A percentile compares a stretch with the other conserved stretches of the same genome.
Conservation (phyloP, 345 rosid genomes). For the Pseudoturritis turrita region DNA sequence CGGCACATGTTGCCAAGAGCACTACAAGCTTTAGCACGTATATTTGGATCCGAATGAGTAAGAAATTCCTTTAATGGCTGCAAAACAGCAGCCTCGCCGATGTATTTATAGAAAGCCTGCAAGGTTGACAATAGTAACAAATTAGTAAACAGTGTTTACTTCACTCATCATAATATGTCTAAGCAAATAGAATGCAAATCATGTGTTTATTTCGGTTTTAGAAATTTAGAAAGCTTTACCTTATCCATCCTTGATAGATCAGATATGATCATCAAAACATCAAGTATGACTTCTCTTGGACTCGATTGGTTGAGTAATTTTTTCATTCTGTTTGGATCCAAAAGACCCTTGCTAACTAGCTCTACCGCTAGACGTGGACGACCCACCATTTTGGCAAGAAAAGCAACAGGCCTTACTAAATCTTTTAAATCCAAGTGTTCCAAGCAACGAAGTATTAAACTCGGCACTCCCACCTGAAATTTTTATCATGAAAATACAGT, state of each 20-base stretch:
- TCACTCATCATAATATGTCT: neutral
- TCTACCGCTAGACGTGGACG: constrained; percentile 78
- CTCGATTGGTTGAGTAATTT: constrained; percentile 63
- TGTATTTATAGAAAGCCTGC: constrained; percentile 86
- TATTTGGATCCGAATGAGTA: constrained; percentile 68
- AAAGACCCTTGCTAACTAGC: constrained; percentile 76
- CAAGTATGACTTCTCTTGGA: constrained; percentile 79
- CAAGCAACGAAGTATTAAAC: constrained; percentile 61
- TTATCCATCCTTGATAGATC: constrained; percentile 95
- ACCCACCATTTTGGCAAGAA: constrained; percentile 84
- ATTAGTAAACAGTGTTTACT: constrained; percentile 11
- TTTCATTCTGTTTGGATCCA: constrained; percentile 71
- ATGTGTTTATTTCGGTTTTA: neutral
- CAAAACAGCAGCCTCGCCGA: constrained; percentile 68
- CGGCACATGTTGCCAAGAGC: constrained; percentile 97
- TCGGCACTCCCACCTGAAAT: constrained; percentile 78
- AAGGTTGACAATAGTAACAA: constrained; percentile 13
- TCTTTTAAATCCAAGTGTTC: constrained; percentile 79
- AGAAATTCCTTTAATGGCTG: constrained; percentile 64
- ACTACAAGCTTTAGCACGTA: constrained; percentile 95
- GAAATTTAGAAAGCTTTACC: constrained; percentile 42
- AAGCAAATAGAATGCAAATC: neutral
- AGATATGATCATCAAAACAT: constrained; percentile 83
- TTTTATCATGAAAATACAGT: constrained; percentile 15
- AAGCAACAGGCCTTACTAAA: constrained; percentile 80